Base-by-base conservation (phyloP, 169 alveolate species). In the Cytauxzoon felis region DNA sequence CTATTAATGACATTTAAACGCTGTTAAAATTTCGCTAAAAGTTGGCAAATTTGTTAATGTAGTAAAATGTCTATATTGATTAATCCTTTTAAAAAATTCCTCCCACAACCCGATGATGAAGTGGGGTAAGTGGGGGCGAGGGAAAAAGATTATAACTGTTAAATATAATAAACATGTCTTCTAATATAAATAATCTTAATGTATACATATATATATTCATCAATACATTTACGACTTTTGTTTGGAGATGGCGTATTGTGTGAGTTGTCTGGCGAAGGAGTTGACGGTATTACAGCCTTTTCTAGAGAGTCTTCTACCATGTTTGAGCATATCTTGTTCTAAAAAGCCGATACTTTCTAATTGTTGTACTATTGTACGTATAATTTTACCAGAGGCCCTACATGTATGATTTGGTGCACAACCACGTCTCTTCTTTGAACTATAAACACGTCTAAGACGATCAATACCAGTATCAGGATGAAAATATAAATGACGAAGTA, bases 401-500 rank as follows among this genome's bases (percentile, higher is more conserved):
- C 88, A 87, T 59, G 95, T 94, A 81, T 93, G 97, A 49, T 91
- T 85, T 19, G 96, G 94, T 1, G 90, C 87, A 49, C 88, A 89
- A 30, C 98, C 98, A 59, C 93, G 82, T 71, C 97, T 89, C 67
- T 88, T 91, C 42, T 82, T 92, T 59, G 95, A 90, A 75, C 98
- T 95, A 88, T 87, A 96, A 53, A 90, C 93, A 82, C 93, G 92
- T 70, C 95, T 88, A 38, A 95, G 89, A 40, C 92, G 82, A 30
- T 93, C 94, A 41, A 95, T 91, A 43, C 99, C 99, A 57, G 83
- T 83, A 76, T 93, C 93, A 13, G 97, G 97, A 80, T 95, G 92
- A 73, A 93, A 83, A 88, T 95, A 96, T 40, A 96, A 59, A 72
- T 92, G 94, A 58, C 98, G 92, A 64, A 96, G 91, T 34, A 96